Evolutionary conservation across 1,284 basidiomycete genomes (phyloP).

Genomic region (Schizophyllum amplum): DNA sequence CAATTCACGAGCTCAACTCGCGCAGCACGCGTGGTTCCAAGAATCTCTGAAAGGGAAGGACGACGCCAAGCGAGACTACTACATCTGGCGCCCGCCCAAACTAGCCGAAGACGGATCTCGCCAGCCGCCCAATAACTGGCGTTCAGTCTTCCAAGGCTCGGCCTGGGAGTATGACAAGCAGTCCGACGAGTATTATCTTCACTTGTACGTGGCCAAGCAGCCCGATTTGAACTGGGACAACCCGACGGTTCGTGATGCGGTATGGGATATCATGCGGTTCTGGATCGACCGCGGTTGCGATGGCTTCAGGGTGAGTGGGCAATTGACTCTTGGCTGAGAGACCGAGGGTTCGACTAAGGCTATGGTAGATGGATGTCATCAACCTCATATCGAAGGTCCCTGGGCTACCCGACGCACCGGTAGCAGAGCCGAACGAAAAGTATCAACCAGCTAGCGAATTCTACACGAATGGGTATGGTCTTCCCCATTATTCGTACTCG

Average conservation of each 20-base stretch:
- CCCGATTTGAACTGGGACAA: conserved; percentile 81
- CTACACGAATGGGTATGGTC: conserved; percentile 51
- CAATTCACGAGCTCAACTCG: neutral
- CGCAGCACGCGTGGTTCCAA: conserved; percentile 67
- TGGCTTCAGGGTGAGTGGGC: conserved; percentile 55
- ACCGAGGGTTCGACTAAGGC: neutral
- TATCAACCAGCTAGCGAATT: conserved; percentile 51
- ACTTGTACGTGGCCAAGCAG: conserved; percentile 63
- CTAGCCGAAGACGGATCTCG: conserved; percentile 43
- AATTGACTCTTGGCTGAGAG: neutral
- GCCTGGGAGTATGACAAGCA: conserved; percentile 68
- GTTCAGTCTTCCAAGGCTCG: conserved; percentile 57
- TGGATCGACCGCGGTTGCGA: conserved; percentile 71
- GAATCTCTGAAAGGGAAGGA: conserved; percentile 52
- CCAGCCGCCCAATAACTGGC: conserved; percentile 72
- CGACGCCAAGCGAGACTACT: conserved; percentile 64
- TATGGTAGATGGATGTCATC: conserved; percentile 56
- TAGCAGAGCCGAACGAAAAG: conserved; percentile 39
- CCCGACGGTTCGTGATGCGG: conserved; percentile 49
- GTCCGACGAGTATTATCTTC: conserved; percentile 70
- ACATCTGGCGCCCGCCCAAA: conserved; percentile 65
- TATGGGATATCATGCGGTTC: conserved; percentile 62
- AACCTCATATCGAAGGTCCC: conserved; percentile 58
- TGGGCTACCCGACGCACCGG: conserved; percentile 58
- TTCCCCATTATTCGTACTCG: neutral